Base-by-base conservation (phyloP, 352 stramenopile genomes). In the Plasmopara viticola region DNA sequence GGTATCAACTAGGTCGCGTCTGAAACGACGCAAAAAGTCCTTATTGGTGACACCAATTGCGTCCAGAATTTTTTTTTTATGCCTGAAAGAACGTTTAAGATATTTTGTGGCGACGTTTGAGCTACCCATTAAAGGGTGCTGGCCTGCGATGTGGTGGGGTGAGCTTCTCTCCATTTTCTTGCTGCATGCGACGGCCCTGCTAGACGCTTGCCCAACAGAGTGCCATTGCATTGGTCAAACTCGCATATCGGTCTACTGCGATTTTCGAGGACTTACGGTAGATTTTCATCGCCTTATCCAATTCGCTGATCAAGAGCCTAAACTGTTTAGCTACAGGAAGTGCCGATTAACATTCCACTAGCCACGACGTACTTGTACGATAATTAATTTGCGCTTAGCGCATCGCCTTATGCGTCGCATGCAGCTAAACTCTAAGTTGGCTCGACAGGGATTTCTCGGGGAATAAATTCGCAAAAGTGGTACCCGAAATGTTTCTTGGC, bases 161-260 rank as follows among this genome's bases (percentile, higher is more conserved):
- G 55, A 53, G 25, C 18, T 30, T 55, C 15, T 65, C 33, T 35
- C 30, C n/a, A 20, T 48, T n/a, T 37, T 54, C 30, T 43, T 43
- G 9, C 9, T 59, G 35, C 10, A 38, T n/a, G 33, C 35, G 39
- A 28, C 58, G 45, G 29, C 64, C 51, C 25, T 63, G 4, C 17
- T 45, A 33, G 37, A 46, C 2, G 54, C 56, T 15, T 90, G 77
- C 29, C 79, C 82, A 9, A 58, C 53, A 0, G 61, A 68, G 18
- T 90, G 79, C 28, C 62, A 81, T 30, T 93, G 82, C 59, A 79
- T 88, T 37, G 78, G 78, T 18, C 59, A 64, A n/a, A 62, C 66
- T 20, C 73, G 77, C 20, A 67, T 90, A 15, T 78, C 75, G 13
- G 81, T 92, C 9, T 84, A 88, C 57, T 90, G 82, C 50, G 78